phyloP scores from a whole-genome alignment of 2,329 filamentous ascomycete genomes.

The Aspergillus tamarii region DNA sequence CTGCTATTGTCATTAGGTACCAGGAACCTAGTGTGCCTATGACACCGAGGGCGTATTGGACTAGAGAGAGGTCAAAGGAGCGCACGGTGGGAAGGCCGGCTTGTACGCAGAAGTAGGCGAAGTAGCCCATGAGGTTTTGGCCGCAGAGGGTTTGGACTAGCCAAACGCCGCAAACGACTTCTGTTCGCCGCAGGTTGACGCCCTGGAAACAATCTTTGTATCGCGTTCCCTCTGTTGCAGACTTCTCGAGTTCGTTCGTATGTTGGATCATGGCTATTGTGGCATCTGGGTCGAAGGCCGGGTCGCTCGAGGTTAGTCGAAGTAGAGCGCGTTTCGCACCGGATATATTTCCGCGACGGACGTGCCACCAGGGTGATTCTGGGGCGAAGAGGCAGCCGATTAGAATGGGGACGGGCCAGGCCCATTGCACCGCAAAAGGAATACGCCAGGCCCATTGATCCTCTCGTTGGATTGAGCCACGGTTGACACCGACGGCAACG shows the following conservation, averaged over 20 bases:
- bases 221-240: conserved; percentile 69
- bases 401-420: conserved; percentile 51
- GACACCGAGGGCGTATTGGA: conserved; percentile 64
- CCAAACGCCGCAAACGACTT: conserved; percentile 65
- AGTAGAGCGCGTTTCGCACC: conserved; percentile 45
- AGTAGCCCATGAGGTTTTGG: conserved; percentile 63
- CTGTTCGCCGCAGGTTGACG: conserved; percentile 75
- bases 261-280: conserved; percentile 88
- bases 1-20: conserved; percentile 46
- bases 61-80: conserved; percentile 46
- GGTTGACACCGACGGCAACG: conserved; percentile 51
- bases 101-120: conserved; percentile 59
- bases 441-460: conserved; percentile 55
- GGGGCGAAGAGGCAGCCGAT: conserved; percentile 48
- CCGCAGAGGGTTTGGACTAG: conserved; percentile 64
- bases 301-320: conserved; percentile 56
- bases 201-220: conserved; percentile 84
- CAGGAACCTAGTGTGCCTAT: conserved; percentile 57
- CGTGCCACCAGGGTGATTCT: conserved; percentile 54
- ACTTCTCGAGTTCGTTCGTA: conserved; percentile 76
- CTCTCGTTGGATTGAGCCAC: conserved; percentile 41
- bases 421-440: conserved; percentile 54
- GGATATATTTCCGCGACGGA: conserved; percentile 44
- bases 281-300: conserved; percentile 75
- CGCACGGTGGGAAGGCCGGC: conserved; percentile 43